phyloP scores from a whole-genome alignment of 805 yeast genomes.

The Cyberlindnera japonica region DNA sequence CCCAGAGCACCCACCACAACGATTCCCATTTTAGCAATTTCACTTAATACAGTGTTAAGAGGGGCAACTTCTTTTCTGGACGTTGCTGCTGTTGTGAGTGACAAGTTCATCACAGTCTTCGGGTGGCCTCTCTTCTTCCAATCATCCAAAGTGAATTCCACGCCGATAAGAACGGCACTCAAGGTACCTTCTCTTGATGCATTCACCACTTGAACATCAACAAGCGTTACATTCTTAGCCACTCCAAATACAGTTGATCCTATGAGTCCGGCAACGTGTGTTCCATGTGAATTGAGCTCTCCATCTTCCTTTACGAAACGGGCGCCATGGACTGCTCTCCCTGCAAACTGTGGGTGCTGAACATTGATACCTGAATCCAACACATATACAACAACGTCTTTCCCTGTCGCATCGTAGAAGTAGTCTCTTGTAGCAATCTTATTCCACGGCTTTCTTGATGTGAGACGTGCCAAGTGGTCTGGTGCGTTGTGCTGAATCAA shows the following conservation, averaged over 20 bases:
- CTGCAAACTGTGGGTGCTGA: conserved; percentile 57
- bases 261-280: conserved; percentile 87
- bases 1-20: conserved; percentile 83
- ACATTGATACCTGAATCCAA: conserved; percentile 75
- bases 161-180: conserved; percentile 55
- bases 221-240: conserved; percentile 60
- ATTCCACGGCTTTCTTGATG: conserved; percentile 36
- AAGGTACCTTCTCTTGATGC: conserved; percentile 62
- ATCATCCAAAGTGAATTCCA: conserved; percentile 64
- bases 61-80: conserved; percentile 54
- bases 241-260: conserved; percentile 81
- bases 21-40: conserved; percentile 66
- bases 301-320: conserved; percentile 60
- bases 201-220: conserved; percentile 69
- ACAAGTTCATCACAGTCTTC: conserved; percentile 65
- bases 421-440: conserved; percentile 28
- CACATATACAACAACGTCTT: conserved; percentile 65
- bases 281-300: conserved; percentile 78
- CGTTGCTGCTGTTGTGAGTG: conserved; percentile 71
- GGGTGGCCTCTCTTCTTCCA: conserved; percentile 32
- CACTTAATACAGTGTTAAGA: conserved; percentile 71
- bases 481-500: conserved; percentile 45
- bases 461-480: conserved; percentile 58
- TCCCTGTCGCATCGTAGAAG: conserved; percentile 50
- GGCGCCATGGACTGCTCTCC: conserved; percentile 53